Base-by-base conservation (phyloP, 164 flowering plant species). In the Stephania japonica region DNA sequence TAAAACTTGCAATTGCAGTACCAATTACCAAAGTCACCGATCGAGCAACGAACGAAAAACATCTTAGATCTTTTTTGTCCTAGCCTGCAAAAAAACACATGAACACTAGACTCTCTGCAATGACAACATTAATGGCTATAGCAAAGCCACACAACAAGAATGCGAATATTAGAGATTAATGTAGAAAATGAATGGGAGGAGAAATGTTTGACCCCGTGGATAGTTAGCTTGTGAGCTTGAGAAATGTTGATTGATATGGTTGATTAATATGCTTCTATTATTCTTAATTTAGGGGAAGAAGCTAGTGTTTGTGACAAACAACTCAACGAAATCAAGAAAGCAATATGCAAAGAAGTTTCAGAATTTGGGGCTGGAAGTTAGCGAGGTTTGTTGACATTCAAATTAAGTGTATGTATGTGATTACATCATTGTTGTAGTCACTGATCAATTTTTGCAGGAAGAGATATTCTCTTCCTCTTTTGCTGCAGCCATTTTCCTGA, bases 401-500 rank as follows among this genome's bases (percentile, higher is more conserved):
- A 19, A 56, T 13, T 53, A 13, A 16, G 64, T 59, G 21, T 59
- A 24, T 59, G n/a, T 19, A 24, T n/a, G 23, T 65, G 26, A 0
- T 64, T 26, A 13, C 6, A 25, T 21, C 47, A 47, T 32, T 8
- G 13, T 26, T 70, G 19, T 47, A 14, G 27, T 61, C 21, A 21
- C 49, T 70, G 11, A 4, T 42, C 62, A 43, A 23, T 13, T 19
- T 74, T 59, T 82, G 78, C 80, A 94, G 99, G 99, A 95, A 68
- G 98, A 95, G 81, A 91, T 95, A 16, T 95, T 93, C 74, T 86
- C 89, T 16, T 94, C 98, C 0, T 94, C 98, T 1, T 94, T 90
- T 77, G 98, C 99, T 14, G 97, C 98, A 7, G 98, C 99, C n/a
- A 92, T 87, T 97, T 95, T 79, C 88, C 83, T 95, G 84, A 90